Conservation (phyloP, 495 filamentous ascomycete species). For the Immersiella caudata region DNA sequence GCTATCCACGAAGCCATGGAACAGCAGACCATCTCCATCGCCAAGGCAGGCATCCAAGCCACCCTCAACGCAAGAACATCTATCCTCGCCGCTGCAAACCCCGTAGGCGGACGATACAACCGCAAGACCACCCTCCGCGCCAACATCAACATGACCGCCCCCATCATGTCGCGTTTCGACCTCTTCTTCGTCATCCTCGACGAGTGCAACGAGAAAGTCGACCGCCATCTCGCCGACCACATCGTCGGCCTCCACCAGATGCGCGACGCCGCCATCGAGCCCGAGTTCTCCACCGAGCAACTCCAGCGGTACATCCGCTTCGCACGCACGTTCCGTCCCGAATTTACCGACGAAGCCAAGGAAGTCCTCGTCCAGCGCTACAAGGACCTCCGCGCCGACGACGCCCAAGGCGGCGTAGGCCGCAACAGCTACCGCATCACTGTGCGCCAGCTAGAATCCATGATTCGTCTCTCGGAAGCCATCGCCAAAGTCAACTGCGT, state of each 20-base stretch:
- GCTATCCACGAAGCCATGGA: constrained; percentile 99
- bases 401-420: constrained; percentile 91
- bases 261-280: constrained; percentile 84
- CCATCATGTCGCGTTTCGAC: constrained; percentile 99
- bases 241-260: constrained; percentile 94
- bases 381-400: constrained; percentile 92
- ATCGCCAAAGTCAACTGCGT: constrained; percentile 98
- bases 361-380: constrained; percentile 85
- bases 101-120: constrained; percentile 94
- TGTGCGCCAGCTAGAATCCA: constrained; percentile 89
- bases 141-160: constrained; percentile 97
- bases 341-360: constrained; percentile 88
- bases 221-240: constrained; percentile 88
- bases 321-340: constrained; percentile 89
- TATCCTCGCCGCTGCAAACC: constrained; percentile 96
- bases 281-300: constrained; percentile 95
- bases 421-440: constrained; percentile 96
- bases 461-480: constrained; percentile 92
- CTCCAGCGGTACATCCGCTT: constrained; percentile 97
- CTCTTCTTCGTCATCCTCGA: constrained; percentile 98
- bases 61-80: constrained; percentile 94
- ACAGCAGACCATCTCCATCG: constrained; percentile 99
- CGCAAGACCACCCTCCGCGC: constrained; percentile 88
- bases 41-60: constrained; percentile 97
- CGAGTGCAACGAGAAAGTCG: constrained; percentile 89